Evolutionary conservation across 75 land plant species (phyloP).

Genomic region (Cupressus sempervirens): DNA sequence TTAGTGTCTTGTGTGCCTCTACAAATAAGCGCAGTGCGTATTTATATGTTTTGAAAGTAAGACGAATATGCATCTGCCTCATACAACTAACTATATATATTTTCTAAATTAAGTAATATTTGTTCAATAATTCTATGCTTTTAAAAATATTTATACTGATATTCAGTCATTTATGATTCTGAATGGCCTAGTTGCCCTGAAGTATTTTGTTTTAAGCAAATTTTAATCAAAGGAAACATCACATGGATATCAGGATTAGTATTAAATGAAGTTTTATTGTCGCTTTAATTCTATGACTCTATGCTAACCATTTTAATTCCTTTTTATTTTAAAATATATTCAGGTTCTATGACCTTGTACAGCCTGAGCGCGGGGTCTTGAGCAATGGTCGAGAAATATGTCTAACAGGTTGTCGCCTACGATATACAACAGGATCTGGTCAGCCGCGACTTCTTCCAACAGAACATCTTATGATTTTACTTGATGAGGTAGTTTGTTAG

Average conservation of each 20-base stretch:
- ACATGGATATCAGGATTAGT: not conserved
- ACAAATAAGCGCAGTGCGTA: no score
- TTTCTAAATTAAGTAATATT: not conserved
- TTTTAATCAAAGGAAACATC: not conserved
- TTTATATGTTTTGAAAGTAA: no score
- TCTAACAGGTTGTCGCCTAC: constrained; percentile 82
- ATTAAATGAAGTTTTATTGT: not conserved
- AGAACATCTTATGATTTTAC: constrained; percentile 69
- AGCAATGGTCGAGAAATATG: constrained; percentile 75
- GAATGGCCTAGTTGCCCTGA: not conserved
- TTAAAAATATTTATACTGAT: not conserved
- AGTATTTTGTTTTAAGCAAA: not conserved
- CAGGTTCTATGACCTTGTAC: constrained; percentile 74
- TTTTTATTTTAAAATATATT: not conserved
- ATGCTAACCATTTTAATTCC: not conserved
- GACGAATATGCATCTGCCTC: not conserved
- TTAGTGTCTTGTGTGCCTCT: no score
- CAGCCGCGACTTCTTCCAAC: constrained; percentile 79
- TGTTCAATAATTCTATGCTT: not conserved
- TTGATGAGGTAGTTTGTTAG: constrained; percentile 71
- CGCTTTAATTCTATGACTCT: not conserved
- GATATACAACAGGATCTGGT: constrained; percentile 56
- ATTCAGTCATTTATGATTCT: not conserved
- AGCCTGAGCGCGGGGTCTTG: constrained; percentile 46
- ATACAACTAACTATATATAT: not conserved